These are phyloP conservation scores for Exsudoporus floridanus DNA, from an alignment of 1,284 basidiomycete species.

Conservation along the genomic window DNA sequence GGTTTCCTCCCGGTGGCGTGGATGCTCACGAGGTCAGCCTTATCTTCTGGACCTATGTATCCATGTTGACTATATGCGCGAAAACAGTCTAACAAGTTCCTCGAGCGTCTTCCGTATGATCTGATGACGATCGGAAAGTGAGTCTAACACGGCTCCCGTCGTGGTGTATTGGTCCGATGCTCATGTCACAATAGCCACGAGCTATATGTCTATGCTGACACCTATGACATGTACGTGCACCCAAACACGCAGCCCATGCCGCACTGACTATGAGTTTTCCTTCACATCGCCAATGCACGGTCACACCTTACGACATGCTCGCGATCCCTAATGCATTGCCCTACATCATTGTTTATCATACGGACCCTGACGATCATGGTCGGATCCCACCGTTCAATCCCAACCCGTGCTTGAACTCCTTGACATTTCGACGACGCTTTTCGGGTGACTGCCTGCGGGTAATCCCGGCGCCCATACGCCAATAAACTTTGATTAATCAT, in stretches of 20 bases:
- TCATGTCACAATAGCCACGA: conserved; percentile 59
- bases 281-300: neutral
- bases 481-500: neutral
- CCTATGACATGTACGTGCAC: conserved; percentile 67
- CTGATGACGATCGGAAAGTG: conserved; percentile 84
- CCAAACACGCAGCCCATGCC: neutral
- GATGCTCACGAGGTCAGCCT: conserved; percentile 64
- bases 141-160: neutral
- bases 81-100: conserved; percentile 63
- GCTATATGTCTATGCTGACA: conserved; percentile 76
- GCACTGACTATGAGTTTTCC: conserved; percentile 12
- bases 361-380: conserved; percentile 8
- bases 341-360: neutral
- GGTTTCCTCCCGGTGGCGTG: conserved; percentile 65
- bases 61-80: neutral
- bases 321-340: neutral
- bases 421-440: neutral
- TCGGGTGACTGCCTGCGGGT: neutral
- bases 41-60: neutral
- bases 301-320: neutral
- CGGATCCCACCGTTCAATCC: neutral
- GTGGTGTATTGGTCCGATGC: neutral
- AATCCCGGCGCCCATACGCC: neutral
- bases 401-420: neutral
- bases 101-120: conserved; percentile 79